Base-by-base conservation (phyloP, 306 rosid species). In the Canavalia gladiata region DNA sequence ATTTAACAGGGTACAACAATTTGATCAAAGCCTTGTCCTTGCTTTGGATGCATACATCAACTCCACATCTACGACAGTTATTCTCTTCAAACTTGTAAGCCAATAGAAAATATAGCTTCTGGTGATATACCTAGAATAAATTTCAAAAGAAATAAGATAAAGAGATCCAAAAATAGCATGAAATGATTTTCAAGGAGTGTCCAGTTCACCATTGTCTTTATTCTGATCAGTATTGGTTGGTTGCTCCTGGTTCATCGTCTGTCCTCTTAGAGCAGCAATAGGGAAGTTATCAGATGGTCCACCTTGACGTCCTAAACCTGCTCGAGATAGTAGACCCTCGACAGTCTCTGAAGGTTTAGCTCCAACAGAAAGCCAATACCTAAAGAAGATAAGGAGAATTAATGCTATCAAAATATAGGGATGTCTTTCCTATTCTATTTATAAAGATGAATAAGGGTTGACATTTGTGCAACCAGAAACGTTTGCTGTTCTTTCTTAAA, bases 301-400 rank as follows among this genome's bases (percentile, higher is more conserved):
- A 25, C 89, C 97, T 84, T 90, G 88, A 31, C 83, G 91, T 54
- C 84, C 95, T 68, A 92, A 3, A 70, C 98, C 97, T n/a, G 97
- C 85, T 74, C 88, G 76, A 79, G 84, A 86, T 52, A 92, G 90
- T 78, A 95, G 80, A 47, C 88, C 84, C 84, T 91, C 88, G 18
- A 92, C 89, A 10, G 97, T 84, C 2, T 95, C 97, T 33, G 98
- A 90, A 78, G 98, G 97, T 84, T 91, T 91, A 81, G 98, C 98
- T 46, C 98, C 98, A 76, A 95, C 95, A 68, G 97, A 91, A 12
- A 95, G 88, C 98, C 98, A 95, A 79, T 95, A 91, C 90, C 98
- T 95, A 77, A 72, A 74, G 30, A 80, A 79, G 9, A 34, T 7
- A 68, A 6, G 67, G 25, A 35, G 54, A 60, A 66, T 59, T 9